phyloP scores from a whole-genome alignment of 2,329 filamentous ascomycete genomes.

The Clarireedia sp. region DNA sequence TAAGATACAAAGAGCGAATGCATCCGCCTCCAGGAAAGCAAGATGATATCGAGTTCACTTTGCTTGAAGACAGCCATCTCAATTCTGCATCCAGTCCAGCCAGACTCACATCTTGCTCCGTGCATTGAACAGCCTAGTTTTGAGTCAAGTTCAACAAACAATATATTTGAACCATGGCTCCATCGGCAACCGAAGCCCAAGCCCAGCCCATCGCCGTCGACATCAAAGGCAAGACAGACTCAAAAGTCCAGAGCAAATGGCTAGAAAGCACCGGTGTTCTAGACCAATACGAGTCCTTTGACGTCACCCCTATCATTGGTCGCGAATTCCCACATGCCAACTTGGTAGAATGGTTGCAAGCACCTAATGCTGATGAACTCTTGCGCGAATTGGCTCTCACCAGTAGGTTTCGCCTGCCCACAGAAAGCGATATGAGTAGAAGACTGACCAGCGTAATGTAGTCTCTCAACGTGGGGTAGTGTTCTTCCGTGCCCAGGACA shows the following conservation, averaged over 20 bases:
- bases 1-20: background rate
- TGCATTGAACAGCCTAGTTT: background rate
- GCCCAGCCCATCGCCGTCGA: conserved; percentile 4
- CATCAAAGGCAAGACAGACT: conserved; percentile 6
- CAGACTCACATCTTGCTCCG: background rate
- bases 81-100: conserved; percentile 8
- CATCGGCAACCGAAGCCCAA: conserved; percentile 16
- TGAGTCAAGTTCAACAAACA: background rate
- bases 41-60: conserved; percentile 16
- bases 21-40: background rate
- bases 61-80: conserved; percentile 11
- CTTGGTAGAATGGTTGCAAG: conserved; percentile 39
- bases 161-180: conserved; percentile 13
- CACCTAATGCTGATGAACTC: conserved; percentile 40
- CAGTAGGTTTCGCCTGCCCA: conserved; percentile 18
- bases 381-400: conserved; percentile 43
- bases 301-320: conserved; percentile 40
- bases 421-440: background rate
- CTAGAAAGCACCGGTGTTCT: conserved; percentile 24
- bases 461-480: conserved; percentile 64
- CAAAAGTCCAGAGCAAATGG: conserved; percentile 16
- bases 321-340: conserved; percentile 37
- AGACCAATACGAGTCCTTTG: conserved; percentile 27
- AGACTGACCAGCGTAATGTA: conserved; percentile 23
- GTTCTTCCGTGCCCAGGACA: conserved; percentile 59